A percentile compares a stretch with the other conserved stretches of the same genome.
phyloP scores from a whole-genome alignment of 176 grass and related monocot species.

The Paspalum vaginatum region DNA sequence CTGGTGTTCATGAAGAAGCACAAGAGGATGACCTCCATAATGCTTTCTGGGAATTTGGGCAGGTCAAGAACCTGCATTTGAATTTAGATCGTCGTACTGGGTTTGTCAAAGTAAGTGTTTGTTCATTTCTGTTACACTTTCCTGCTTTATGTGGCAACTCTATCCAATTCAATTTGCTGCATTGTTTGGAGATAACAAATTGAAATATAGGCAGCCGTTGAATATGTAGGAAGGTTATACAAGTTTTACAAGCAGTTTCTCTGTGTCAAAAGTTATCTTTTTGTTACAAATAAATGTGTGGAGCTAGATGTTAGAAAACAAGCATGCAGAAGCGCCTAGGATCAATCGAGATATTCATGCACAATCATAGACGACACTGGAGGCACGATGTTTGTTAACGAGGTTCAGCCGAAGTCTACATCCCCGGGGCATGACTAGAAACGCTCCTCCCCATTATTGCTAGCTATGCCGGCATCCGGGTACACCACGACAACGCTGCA shows the following conservation, averaged over 20 bases:
- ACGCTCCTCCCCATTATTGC: too few species aligned
- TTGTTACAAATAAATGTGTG: background rate
- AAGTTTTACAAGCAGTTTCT: background rate
- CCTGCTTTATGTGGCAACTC: background rate
- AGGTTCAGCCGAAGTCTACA: too few species aligned
- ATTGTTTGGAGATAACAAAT: background rate
- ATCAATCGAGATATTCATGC: too few species aligned
- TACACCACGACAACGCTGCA: too few species aligned
- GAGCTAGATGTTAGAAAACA: too few species aligned
- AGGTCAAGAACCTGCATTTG: constrained; percentile 71
- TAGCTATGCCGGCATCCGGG: too few species aligned
- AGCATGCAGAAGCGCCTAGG: too few species aligned
- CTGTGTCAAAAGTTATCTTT: background rate
- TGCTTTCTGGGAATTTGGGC: constrained; percentile 66
- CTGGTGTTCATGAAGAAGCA: constrained; percentile 68
- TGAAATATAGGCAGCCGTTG: background rate
- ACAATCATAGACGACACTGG: too few species aligned
- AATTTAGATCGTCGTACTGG: constrained; percentile 70
- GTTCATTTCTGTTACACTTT: background rate
- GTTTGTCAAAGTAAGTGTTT: constrained; percentile 54
- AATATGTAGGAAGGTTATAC: background rate
- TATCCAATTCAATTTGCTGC: background rate
- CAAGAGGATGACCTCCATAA: constrained; percentile 73
- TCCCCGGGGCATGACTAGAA: too few species aligned
- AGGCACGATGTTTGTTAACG: too few species aligned